phyloP scores from a whole-genome alignment of 129 eudicot genomes.

The Pulicaria dysenterica region DNA sequence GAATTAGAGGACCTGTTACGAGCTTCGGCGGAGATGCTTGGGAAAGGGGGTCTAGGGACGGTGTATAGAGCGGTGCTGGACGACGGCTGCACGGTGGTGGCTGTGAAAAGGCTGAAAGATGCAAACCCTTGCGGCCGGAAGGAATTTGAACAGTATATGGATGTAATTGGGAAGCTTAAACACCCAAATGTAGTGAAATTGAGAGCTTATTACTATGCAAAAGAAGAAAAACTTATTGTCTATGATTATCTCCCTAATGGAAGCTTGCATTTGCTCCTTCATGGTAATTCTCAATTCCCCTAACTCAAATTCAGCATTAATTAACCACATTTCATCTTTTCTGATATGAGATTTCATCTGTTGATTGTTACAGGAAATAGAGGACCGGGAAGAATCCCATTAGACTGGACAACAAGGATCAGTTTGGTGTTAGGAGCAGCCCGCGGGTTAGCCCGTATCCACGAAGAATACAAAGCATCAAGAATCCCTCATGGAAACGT shows the following conservation, averaged over 20 bases:
- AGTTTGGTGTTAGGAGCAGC: conserved; percentile 92
- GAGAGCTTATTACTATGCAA: conserved; percentile 91
- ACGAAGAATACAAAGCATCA: conserved; percentile 61
- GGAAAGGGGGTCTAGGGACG: conserved; percentile 95
- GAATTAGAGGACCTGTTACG: conserved; percentile 82
- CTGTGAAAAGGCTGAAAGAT: conserved; percentile 93
- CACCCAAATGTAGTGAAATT: conserved; percentile 79
- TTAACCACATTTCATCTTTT: not conserved
- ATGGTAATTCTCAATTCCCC: conserved; percentile 51
- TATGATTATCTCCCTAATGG: conserved; percentile 96
- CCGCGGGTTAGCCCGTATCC: conserved; percentile 80
- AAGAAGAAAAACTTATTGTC: conserved; percentile 88
- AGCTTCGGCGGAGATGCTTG: conserved; percentile 98
- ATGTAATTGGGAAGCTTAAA: conserved; percentile 87
- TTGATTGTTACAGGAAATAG: conserved; percentile 56
- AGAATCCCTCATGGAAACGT: conserved; percentile 95
- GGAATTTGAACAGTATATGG: conserved; percentile 99
- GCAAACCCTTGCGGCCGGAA: conserved; percentile 94
- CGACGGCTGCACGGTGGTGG: conserved; percentile 87
- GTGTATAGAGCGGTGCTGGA: conserved; percentile 92
- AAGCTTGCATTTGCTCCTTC: conserved; percentile 90
- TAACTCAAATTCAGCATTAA: not conserved
- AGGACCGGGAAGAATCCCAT: conserved; percentile 90
- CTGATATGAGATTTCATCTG: not conserved
- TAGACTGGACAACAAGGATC: conserved; percentile 97